These are phyloP conservation scores for Euphorbia celastroides DNA, from an alignment of 441 rosid species.

Conservation along the genomic window DNA sequence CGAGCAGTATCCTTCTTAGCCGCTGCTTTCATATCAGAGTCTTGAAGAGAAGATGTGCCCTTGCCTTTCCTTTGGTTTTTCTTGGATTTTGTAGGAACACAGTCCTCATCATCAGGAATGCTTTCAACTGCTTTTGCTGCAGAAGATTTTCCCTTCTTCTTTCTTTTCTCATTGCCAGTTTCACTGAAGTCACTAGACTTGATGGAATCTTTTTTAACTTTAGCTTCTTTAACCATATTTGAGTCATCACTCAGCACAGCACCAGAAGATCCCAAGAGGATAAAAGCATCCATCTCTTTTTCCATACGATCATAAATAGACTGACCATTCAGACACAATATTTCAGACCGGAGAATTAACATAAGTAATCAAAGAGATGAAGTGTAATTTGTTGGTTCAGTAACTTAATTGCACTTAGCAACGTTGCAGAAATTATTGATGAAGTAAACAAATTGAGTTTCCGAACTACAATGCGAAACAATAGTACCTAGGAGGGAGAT, in stretches of 20 bases:
- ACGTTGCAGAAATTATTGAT: constrained; percentile 3
- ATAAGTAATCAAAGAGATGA: background rate
- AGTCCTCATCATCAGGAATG: constrained; percentile 57
- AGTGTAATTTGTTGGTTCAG: background rate
- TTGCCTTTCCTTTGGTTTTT: constrained; percentile 80
- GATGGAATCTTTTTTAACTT: constrained; percentile 39
- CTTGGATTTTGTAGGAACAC: constrained; percentile 63
- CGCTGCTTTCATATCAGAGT: constrained; percentile 50
- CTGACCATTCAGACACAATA: constrained; percentile 36
- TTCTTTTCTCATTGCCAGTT: constrained; percentile 50
- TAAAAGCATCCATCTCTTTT: constrained; percentile 66
- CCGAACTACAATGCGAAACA: background rate
- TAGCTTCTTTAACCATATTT: constrained; percentile 37
- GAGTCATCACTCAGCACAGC: constrained; percentile 27
- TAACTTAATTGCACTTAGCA: background rate
- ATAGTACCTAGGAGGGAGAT: background rate
- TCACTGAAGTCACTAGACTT: constrained; percentile 46
- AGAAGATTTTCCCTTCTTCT: constrained; percentile 73
- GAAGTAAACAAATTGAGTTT: background rate
- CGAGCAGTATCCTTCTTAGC: constrained; percentile 57
- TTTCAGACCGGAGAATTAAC: constrained; percentile 22
- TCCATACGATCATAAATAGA: constrained; percentile 66
- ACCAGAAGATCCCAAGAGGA: constrained; percentile 43
- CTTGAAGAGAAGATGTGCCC: constrained; percentile 54
- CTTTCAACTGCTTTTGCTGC: constrained; percentile 52